These are phyloP conservation scores for Alternaria atra DNA, from an alignment of 2,329 filamentous ascomycete species.

Conservation along the genomic window DNA sequence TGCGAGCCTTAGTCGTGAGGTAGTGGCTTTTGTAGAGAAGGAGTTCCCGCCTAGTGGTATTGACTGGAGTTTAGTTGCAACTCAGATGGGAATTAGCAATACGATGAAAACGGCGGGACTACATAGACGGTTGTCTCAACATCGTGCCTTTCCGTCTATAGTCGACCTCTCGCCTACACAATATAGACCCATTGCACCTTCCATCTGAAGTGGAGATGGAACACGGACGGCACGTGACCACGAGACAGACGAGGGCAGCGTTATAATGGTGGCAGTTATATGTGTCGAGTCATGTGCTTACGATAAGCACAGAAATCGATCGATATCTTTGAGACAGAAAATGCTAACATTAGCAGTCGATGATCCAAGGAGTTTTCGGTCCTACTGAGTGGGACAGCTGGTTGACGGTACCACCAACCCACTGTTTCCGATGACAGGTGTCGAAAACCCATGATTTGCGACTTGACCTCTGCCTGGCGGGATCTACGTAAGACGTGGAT, in stretches of 20 bases:
- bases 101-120: background rate
- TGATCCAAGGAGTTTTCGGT: background rate
- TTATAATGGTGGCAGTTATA: background rate
- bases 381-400: background rate
- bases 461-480: background rate
- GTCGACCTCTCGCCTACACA: background rate
- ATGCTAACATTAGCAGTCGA: background rate
- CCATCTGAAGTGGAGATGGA: background rate
- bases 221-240: background rate
- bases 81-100: background rate
- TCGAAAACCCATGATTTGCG: background rate
- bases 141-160: background rate
- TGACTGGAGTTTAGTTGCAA: background rate
- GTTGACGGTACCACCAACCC: background rate
- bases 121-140: background rate
- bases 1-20: background rate
- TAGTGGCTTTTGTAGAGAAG: background rate
- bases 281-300: slow-evolving; percentile 1
- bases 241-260: background rate
- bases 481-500: too few species aligned
- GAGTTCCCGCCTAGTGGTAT: background rate
- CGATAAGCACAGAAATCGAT: background rate
- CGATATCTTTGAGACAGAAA: background rate
- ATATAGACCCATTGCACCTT: background rate
- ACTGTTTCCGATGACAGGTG: background rate